A percentile compares a stretch with the other conserved stretches of the same genome.
Conservation (phyloP, 805 yeast genomes). For the Candida silvatica region DNA sequence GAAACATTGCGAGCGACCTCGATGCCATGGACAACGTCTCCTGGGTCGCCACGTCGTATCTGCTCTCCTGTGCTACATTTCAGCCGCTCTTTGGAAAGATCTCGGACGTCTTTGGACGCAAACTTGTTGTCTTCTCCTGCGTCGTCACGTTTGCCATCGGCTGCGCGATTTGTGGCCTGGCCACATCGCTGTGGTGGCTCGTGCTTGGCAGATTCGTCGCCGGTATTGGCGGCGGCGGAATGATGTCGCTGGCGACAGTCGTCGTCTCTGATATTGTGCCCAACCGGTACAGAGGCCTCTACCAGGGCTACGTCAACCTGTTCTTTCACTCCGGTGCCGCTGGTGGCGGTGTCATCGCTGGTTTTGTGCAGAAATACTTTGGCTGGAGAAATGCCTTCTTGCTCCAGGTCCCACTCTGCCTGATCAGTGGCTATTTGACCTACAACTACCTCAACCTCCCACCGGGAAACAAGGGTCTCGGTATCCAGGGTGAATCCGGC, state of each 20-base stretch:
- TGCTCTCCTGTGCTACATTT: conserved; percentile 37
- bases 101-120: conserved; percentile 47
- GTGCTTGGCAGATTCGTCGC: conserved; percentile 59
- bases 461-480: conserved; percentile 2
- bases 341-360: conserved; percentile 60
- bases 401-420: conserved; percentile 43
- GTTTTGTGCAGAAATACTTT: conserved; percentile 37
- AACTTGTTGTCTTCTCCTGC: conserved; percentile 26
- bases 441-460: conserved; percentile 30
- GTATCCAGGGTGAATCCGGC: conserved; percentile 14
- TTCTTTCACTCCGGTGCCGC: conserved; percentile 73
- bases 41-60: conserved; percentile 35
- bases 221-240: conserved; percentile 88
- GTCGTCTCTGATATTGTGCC: conserved; percentile 72
- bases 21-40: conserved; percentile 32
- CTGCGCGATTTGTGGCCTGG: conserved; percentile 33
- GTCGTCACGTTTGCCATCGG: conserved; percentile 28
- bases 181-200: conserved; percentile 32
- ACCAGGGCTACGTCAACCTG: conserved; percentile 76
- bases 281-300: conserved; percentile 67
- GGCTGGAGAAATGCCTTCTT: conserved; percentile 66
- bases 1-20: conserved; percentile 44
- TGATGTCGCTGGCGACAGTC: conserved; percentile 66
- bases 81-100: conserved; percentile 49
- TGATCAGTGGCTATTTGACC: conserved; percentile 31